Evolutionary conservation across 2,329 filamentous ascomycete species (phyloP), one percentile per base, ranked within the genome.

Genomic region (Pseudogymnoascus sp.): DNA sequence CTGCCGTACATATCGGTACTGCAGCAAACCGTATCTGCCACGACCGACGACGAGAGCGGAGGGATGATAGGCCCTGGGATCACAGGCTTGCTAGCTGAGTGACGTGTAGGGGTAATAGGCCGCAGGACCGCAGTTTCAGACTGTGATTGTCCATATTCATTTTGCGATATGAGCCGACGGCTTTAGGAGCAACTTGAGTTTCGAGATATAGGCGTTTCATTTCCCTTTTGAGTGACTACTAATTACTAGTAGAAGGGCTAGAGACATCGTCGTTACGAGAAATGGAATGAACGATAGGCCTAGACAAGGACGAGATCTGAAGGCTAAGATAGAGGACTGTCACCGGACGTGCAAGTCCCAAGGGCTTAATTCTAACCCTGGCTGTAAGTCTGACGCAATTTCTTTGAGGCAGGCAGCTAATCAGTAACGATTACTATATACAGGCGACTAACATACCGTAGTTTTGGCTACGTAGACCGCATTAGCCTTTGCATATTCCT

Each of bases 401-500:
- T 83, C 92, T 96, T 45, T 26, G 41, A n/a, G n/a, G n/a, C n/a
- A n/a, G 68, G 61, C 14, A 63, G 45, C 49, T 2, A 12, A 52
- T 66, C 59, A 67, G 61, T 23, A 26, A 14, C 8, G 41, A 14
- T 45, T n/a, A 23, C 2, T 26, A 45, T n/a, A 8, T 26, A 2
- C 11, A 23, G 19, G 41, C 2, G 41, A 14, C 11, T 6, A 45
- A 80, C 86, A 75, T 78, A 96, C 93, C 72, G 85, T 83, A 59
- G 92, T 97, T 79, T 97, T 97, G 63, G 88, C 84, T 59, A 92
- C 87, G 74, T 91, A 96, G 66, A 90, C 79, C 6, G 88, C 86
- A 74, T 97, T 92, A 65, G 91, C 92, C 75, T 89, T 89, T 65
- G 91, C 90, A 77, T 96, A 97, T 74, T 96, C 90, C 66, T 87